Conservation (phyloP, 2,329 filamentous ascomycete species). For the Botrytis tulipae region DNA sequence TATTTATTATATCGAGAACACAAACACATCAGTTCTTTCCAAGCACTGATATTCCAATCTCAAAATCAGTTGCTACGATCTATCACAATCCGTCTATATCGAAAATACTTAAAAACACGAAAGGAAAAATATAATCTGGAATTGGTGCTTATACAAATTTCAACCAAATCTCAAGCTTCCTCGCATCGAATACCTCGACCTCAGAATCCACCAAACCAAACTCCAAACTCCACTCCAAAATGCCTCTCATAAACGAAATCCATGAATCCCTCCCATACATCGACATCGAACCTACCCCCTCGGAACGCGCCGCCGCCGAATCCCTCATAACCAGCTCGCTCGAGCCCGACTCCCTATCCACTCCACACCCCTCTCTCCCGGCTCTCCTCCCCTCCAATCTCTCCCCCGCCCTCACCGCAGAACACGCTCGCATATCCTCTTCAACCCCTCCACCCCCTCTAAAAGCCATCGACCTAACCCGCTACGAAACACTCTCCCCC, state of each 20-base stretch:
- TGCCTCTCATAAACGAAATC: slow-evolving; percentile 34
- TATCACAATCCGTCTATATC: background rate
- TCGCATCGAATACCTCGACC: background rate
- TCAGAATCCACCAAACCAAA: slow-evolving; percentile 9
- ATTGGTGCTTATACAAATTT: background rate
- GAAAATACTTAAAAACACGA: background rate
- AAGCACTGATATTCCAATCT: background rate
- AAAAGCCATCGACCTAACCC: slow-evolving; percentile 67
- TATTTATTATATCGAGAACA: background rate
- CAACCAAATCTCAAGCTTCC: background rate
- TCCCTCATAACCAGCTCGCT: slow-evolving; percentile 69
- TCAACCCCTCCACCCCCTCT: slow-evolving; percentile 46
- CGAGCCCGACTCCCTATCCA: slow-evolving; percentile 27
- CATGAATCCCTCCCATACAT: slow-evolving; percentile 53
- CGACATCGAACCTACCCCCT: slow-evolving; percentile 66
- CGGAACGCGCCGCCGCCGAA: slow-evolving; percentile 64
- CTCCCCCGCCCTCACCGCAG: slow-evolving; percentile 63
- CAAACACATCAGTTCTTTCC: background rate
- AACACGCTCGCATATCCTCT: slow-evolving; percentile 47
- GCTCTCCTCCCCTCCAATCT: slow-evolving; percentile 57
- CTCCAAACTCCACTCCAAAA: slow-evolving; percentile 17
- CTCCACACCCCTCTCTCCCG: slow-evolving; percentile 53
- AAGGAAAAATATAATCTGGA: background rate
- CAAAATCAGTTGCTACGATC: background rate
- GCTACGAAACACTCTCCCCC: slow-evolving; percentile 67